Evolutionary conservation across 805 yeast species (phyloP).

Genomic region (Middelhovenomyces tepae): DNA sequence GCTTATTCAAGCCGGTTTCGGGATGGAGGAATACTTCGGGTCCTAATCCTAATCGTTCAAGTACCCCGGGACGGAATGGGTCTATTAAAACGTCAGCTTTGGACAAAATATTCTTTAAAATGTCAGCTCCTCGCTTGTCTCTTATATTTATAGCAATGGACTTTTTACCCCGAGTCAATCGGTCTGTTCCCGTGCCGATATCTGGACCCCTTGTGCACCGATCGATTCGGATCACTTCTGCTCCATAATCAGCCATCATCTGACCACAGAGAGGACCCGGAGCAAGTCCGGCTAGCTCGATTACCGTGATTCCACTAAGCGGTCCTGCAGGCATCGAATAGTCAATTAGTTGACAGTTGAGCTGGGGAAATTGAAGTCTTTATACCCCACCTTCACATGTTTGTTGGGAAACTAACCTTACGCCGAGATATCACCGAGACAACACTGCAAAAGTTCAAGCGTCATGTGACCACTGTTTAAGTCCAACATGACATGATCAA

Average conservation of each 20-base stretch:
- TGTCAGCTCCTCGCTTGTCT: not conserved
- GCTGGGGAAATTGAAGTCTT: no score
- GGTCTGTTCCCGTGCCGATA: constrained; percentile 5
- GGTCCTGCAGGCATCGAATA: no score
- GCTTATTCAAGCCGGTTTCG: constrained; percentile 7
- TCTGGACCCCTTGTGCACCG: no score
- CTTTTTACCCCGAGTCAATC: constrained; percentile 8
- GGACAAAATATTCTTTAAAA: not conserved
- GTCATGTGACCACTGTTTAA: no score
- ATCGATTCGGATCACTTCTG: constrained; percentile 13
- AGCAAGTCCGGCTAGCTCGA: constrained; percentile 15
- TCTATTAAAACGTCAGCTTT: constrained; percentile 1
- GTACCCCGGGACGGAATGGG: constrained; percentile 3
- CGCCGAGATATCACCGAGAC: no score
- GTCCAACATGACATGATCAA: no score
- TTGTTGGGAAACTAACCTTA: no score
- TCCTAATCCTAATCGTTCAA: not conserved
- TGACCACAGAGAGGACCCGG: constrained; percentile 15
- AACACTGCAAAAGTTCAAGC: no score
- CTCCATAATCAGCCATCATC: constrained; percentile 13
- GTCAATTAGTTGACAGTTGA: no score
- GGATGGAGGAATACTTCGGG: constrained; percentile 7
- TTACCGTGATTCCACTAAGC: constrained; percentile 11
- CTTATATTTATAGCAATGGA: constrained; percentile 8
- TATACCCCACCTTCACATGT: no score